Conservation (phyloP, 176 grass and related monocot species). For the Zoysia japonica region DNA sequence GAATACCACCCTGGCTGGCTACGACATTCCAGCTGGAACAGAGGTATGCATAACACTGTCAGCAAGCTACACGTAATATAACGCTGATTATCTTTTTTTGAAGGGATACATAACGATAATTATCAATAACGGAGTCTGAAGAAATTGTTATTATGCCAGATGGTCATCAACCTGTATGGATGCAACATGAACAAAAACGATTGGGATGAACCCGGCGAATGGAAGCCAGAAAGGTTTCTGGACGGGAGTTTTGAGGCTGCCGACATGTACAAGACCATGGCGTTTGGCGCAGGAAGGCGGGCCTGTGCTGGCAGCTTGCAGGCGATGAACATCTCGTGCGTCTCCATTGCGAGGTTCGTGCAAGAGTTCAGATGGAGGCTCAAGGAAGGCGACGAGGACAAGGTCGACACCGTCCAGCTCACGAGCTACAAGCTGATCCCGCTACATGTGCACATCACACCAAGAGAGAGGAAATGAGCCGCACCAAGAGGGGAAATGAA, state of each 20-base stretch:
- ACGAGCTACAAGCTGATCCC: constrained; percentile 67
- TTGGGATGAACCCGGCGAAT: constrained; percentile 66
- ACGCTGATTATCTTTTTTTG: neutral
- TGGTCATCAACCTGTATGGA: constrained; percentile 78
- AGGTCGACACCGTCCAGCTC: constrained; percentile 69
- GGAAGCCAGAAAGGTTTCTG: constrained; percentile 84
- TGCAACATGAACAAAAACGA: constrained; percentile 85
- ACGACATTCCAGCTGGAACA: constrained; percentile 53
- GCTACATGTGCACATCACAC: constrained; percentile 49
- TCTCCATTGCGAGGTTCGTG: constrained; percentile 62
- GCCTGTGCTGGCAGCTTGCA: constrained; percentile 64
- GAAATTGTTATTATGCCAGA: constrained; percentile 11
- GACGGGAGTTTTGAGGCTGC: constrained; percentile 38
- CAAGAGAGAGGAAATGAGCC: constrained; percentile 42
- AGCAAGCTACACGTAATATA: neutral
- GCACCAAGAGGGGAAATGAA: constrained; percentile 24
- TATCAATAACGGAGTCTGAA: neutral
- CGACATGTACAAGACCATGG: constrained; percentile 77
- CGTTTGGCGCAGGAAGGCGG: constrained; percentile 78
- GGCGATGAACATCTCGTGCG: constrained; percentile 57
- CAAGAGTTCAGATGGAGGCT: constrained; percentile 78
- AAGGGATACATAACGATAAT: neutral
- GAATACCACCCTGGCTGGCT: constrained; percentile 61
- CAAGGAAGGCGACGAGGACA: constrained; percentile 66
- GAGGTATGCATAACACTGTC: constrained; percentile 45